Conservation (phyloP, 2,329 filamentous ascomycete genomes). For the Neonectria coccinea region DNA sequence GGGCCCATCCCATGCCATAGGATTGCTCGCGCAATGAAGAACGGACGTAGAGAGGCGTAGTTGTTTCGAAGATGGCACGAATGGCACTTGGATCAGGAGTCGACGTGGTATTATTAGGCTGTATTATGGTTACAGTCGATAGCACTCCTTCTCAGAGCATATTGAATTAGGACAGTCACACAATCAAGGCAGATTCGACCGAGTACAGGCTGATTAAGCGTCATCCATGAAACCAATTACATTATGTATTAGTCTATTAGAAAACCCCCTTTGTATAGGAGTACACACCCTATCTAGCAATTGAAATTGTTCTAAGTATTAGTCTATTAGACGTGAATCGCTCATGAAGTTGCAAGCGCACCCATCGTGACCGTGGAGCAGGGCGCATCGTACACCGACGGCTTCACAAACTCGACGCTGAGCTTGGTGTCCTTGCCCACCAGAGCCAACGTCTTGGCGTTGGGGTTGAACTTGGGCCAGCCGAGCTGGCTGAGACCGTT, state of each 20-base stretch:
- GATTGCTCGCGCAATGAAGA: too few relatives aligned
- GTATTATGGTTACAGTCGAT: too few relatives aligned
- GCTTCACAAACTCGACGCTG: slow-evolving; percentile 24
- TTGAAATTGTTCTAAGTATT: too few relatives aligned
- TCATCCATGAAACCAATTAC: not conserved
- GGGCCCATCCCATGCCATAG: too few relatives aligned
- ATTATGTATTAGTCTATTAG: not conserved
- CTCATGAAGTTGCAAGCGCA: slow-evolving; percentile 25
- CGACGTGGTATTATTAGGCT: too few relatives aligned
- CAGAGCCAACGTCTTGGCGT: slow-evolving; percentile 28
- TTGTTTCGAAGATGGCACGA: too few relatives aligned
- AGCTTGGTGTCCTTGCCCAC: slow-evolving; percentile 29
- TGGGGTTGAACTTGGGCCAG: slow-evolving; percentile 41
- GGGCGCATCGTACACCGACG: slow-evolving; percentile 30
- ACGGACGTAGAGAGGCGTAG: too few relatives aligned
- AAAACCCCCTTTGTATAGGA: too few relatives aligned
- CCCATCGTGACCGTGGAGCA: slow-evolving; percentile 39
- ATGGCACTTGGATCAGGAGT: too few relatives aligned
- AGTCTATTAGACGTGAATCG: not conserved
- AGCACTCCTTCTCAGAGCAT: too few relatives aligned
- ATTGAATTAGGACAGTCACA: not conserved
- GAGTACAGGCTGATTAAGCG: not conserved
- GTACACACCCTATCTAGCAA: too few relatives aligned
- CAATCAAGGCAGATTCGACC: not conserved
- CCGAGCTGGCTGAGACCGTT: slow-evolving; percentile 47